A percentile compares a stretch with the other conserved stretches of the same genome.
These are phyloP conservation scores for Coffea eugenioides DNA, from an alignment of 257 asterid genomes.

Conservation along the genomic window DNA sequence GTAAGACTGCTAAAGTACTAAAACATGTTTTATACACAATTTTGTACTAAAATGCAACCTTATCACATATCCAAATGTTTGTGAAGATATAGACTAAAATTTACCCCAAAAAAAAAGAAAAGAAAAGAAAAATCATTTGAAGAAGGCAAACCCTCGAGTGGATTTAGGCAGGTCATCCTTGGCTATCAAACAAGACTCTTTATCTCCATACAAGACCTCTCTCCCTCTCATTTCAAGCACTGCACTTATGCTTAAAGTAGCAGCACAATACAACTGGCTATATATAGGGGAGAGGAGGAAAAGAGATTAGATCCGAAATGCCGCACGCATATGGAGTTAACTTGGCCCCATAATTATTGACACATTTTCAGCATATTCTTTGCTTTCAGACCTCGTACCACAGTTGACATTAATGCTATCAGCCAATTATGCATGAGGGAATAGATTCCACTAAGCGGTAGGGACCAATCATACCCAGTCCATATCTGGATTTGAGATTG, in stretches of 20 bases:
- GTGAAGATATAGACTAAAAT: too few species aligned
- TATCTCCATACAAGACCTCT: slow-evolving; percentile 6
- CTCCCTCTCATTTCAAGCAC: neutral
- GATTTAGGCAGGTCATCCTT: slow-evolving; percentile 18
- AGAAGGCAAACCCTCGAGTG: neutral
- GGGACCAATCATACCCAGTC: neutral
- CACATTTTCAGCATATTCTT: neutral
- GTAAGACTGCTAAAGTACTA: neutral
- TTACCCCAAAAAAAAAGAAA: neutral
- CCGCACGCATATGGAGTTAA: neutral
- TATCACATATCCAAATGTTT: too few species aligned
- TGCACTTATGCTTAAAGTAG: neutral
- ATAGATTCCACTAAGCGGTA: neutral
- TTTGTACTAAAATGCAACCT: too few species aligned
- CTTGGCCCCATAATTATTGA: neutral
- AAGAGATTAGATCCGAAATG: neutral
- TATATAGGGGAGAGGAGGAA: neutral
- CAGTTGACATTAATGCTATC: neutral
- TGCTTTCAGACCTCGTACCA: neutral
- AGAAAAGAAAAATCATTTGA: too few species aligned
- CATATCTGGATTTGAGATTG: neutral
- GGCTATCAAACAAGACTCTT: slow-evolving; percentile 16
- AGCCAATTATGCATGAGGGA: neutral
- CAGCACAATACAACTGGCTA: neutral
- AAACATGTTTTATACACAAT: neutral